Conservation (phyloP, 2,329 filamentous ascomycete species). For the Fusarium gaditjirri region DNA sequence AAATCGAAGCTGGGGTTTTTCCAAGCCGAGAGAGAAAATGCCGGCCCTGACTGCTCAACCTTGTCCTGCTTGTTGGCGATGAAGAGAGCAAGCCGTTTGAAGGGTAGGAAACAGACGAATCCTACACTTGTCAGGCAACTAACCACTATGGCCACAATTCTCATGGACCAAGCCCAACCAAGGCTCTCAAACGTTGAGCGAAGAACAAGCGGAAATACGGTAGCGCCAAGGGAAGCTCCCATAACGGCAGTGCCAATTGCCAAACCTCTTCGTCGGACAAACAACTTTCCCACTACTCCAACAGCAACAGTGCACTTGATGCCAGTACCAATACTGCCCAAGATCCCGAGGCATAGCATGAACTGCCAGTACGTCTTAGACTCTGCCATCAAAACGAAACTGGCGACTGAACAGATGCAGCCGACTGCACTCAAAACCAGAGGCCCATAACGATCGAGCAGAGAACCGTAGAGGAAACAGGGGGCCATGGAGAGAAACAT, state of each 20-base stretch:
- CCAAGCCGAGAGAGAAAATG: constrained; percentile 53
- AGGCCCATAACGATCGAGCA: constrained; percentile 59
- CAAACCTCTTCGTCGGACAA: constrained; percentile 20
- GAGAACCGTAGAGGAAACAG: constrained; percentile 57
- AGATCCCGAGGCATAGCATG: constrained; percentile 54
- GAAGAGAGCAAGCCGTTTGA: constrained; percentile 22
- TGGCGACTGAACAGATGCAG: constrained; percentile 47
- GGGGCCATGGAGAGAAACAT: constrained; percentile 56
- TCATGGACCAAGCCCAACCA: constrained; percentile 48
- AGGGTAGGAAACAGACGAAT: constrained; percentile 49
- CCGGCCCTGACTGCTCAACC: background rate
- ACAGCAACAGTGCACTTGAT: constrained; percentile 48
- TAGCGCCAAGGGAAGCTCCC: constrained; percentile 40
- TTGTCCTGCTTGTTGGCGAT: background rate
- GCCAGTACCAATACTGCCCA: constrained; percentile 54
- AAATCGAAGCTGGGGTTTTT: constrained; percentile 51
- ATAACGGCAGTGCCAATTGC: constrained; percentile 26
- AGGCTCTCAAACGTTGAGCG: constrained; percentile 36
- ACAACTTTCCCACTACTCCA: constrained; percentile 44
- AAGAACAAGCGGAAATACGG: constrained; percentile 48
- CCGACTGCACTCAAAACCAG: constrained; percentile 51
- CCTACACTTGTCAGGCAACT: constrained; percentile 37
- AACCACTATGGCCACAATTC: constrained; percentile 44
- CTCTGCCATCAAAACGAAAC: constrained; percentile 57
- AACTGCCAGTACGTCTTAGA: constrained; percentile 61